Evolutionary conservation across 306 rosid genomes (phyloP).

Genomic region (Prunus mume): DNA sequence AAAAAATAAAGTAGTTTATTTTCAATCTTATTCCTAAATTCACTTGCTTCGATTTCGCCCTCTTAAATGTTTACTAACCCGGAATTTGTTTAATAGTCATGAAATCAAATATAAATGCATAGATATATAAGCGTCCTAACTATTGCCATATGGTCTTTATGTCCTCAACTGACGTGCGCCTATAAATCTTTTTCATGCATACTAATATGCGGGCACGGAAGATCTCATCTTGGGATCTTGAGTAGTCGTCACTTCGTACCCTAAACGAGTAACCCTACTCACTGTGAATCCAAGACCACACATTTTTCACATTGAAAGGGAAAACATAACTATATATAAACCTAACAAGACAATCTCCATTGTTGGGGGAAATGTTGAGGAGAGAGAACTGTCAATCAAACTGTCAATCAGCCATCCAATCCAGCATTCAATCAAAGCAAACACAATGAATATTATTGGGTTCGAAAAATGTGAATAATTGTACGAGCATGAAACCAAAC

Average conservation of each 20-base stretch:
- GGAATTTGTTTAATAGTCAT: no score
- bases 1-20: no score
- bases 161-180: no score
- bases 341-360: not conserved
- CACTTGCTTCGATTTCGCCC: not conserved
- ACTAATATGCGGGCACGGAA: not conserved
- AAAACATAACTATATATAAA: not conserved
- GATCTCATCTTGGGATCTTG: not conserved
- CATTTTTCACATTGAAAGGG: conserved; percentile 1
- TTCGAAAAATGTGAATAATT: not conserved
- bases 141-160: no score
- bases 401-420: not conserved
- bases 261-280: not conserved
- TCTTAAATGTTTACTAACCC: no score
- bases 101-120: no score
- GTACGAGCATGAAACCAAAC: not conserved
- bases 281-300: not conserved
- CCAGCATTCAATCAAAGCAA: not conserved
- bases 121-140: no score
- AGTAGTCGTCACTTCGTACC: not conserved
- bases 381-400: not conserved
- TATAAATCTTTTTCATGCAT: no score
- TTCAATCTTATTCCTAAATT: no score
- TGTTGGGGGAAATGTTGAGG: not conserved
- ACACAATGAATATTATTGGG: not conserved